A percentile compares a stretch with the other conserved stretches of the same genome.
Evolutionary conservation across 352 stramenopile genomes (phyloP).

Genomic region (Phytophthora pistaciae): DNA sequence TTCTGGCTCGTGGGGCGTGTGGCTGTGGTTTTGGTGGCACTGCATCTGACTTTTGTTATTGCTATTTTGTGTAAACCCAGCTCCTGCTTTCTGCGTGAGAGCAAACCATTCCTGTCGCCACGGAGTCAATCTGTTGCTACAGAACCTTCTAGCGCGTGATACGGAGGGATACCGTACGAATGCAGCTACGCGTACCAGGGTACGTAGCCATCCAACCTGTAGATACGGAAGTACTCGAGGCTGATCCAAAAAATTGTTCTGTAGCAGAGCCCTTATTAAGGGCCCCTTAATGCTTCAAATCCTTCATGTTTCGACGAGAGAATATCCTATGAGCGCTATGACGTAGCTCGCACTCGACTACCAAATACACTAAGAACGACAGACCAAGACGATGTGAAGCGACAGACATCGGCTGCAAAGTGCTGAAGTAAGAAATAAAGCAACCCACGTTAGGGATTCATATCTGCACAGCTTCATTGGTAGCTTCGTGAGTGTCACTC

Average conservation of each 20-base stretch:
- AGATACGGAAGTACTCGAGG: too few relatives aligned
- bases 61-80: slow-evolving; percentile 1
- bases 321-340: not conserved
- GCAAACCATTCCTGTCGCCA: slow-evolving; percentile 14
- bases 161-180: not conserved
- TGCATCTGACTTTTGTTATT: not conserved
- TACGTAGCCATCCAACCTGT: too few relatives aligned
- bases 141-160: not conserved
- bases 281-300: not conserved
- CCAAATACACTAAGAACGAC: not conserved
- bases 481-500: not conserved
- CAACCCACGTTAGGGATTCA: too few relatives aligned
- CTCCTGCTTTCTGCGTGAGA: slow-evolving; percentile 33
- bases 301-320: not conserved
- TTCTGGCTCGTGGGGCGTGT: not conserved
- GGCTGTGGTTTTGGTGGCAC: not conserved
- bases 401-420: too few relatives aligned
- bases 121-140: not conserved
- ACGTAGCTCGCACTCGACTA: not conserved
- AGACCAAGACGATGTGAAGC: not conserved
- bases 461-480: too few relatives aligned
- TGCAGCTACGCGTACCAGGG: not conserved
- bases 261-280: not conserved
- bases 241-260: too few relatives aligned
- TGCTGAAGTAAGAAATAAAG: too few relatives aligned